These are phyloP conservation scores for Xylariaceae sp. DNA, from an alignment of 2,329 filamentous ascomycete genomes.

Conservation along the genomic window DNA sequence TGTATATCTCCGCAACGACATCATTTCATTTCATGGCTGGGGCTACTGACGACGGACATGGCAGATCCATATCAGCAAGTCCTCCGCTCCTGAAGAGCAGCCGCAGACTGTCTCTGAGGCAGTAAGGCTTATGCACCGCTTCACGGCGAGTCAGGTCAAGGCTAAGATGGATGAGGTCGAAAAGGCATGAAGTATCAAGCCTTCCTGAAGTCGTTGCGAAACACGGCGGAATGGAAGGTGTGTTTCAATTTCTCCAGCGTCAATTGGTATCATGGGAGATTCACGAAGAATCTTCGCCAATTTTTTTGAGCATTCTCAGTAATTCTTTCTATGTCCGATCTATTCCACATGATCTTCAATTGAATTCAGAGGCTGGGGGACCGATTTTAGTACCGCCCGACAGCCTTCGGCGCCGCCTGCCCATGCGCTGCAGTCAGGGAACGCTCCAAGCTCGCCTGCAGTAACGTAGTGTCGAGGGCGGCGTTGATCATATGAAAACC, in stretches of 20 bases:
- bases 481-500: conserved; percentile 68
- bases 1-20: no score
- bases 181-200: conserved; percentile 28
- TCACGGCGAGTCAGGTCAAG: conserved; percentile 69
- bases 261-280: no score
- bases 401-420: conserved; percentile 43
- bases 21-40: no score
- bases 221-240: no score
- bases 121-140: conserved; percentile 79
- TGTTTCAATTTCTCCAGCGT: no score
- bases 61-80: conserved; percentile 68
- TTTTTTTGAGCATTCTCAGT: no score
- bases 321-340: no score
- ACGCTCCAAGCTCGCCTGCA: conserved; percentile 48
- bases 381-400: conserved; percentile 49
- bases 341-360: no score
- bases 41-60: conserved; percentile 2
- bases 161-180: conserved; percentile 69
- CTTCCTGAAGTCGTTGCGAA: no score
- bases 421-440: conserved; percentile 56
- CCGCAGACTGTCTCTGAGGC: conserved; percentile 63
- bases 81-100: conserved; percentile 55
- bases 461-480: conserved; percentile 55
- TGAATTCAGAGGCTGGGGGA: background rate
- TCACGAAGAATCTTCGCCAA: no score